Base-by-base conservation (phyloP, 2,329 filamentous ascomycete species). In the Aspergillus spinulosporus region DNA sequence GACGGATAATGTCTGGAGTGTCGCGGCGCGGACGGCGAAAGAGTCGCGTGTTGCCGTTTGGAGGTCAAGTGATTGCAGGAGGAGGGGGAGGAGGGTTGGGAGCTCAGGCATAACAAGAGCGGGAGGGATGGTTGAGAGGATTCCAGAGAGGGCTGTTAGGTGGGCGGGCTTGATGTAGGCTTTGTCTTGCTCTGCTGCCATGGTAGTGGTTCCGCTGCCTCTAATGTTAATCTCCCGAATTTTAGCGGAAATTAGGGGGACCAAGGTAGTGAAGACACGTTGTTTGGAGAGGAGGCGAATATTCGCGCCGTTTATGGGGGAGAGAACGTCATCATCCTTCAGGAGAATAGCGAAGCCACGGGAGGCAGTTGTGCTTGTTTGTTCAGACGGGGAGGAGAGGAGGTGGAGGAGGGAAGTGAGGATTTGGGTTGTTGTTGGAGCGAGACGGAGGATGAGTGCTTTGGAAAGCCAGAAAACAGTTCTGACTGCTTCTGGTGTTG, bases 211-310 rank as follows among this genome's bases (percentile, higher is more conserved):
- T 4, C 68, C 56, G 31, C 72, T 69, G 5, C 78, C 48, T 26
- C 12, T 52, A 44, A 66, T 61, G 60, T 74, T 75, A 48, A 74
- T 64, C 56, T 71, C 69, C 55, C 77, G 78, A 65, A 86, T 84
- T 3, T 76, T 74, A 26, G 76, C 69, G 3, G 82, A 79, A 49
- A 88, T 81, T 31, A 78, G 70, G 0, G 85, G 84, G 2, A 84
- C 76, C 3, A 85, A 75, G 12, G 84, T 80, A 31, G 78, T 79
- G 71, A 88, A 88, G 40, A 82, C 78, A 59, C 83, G 84, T 64
- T 88, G 86, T 65, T 85, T 86, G 61, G 83, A 81, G 2, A 88
- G 75, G 3, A 84, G 76, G 3, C 85, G 82, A 36, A 88, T 80
- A 14, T 79, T 78, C 58, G 84, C 86, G 59, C 84, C 80, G 62